Conservation (phyloP, 768 basidiomycete species). For the Xanthoconium purpureum region DNA sequence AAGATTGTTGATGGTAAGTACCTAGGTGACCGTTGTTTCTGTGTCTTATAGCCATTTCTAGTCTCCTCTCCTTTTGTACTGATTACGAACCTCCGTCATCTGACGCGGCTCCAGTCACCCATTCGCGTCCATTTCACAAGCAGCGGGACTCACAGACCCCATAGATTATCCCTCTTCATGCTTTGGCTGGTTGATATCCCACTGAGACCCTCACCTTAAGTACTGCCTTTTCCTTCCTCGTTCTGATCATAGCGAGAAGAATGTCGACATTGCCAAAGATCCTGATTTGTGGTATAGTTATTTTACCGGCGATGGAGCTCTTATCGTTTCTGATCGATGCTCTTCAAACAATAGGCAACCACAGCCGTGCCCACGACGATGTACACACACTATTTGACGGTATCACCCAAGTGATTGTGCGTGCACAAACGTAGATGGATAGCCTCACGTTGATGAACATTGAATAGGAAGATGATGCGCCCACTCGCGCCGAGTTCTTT, state of each 20-base stretch:
- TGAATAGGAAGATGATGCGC: slow-evolving; percentile 37
- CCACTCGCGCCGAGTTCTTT: slow-evolving; percentile 45
- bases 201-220: too few species aligned
- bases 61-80: too few species aligned
- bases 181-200: too few species aligned
- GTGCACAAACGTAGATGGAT: slow-evolving; percentile 19
- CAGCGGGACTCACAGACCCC: too few species aligned
- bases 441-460: not conserved
- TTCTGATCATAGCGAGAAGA: not conserved
- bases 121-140: too few species aligned
- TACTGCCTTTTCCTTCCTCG: not conserved
- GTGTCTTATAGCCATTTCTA: too few species aligned
- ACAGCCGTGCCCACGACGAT: slow-evolving; percentile 79
- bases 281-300: slow-evolving; percentile 27
- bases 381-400: slow-evolving; percentile 55
- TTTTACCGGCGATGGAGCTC: too few species aligned
- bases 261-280: slow-evolving; percentile 23
- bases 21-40: too few species aligned
- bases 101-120: too few species aligned
- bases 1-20: too few species aligned
- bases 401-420: slow-evolving; percentile 73
- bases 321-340: not conserved
- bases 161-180: too few species aligned
- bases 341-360: slow-evolving; percentile 41
- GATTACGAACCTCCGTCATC: too few species aligned